A percentile compares a stretch with the other conserved stretches of the same genome.
These are phyloP conservation scores for Pleurotus sapidus DNA, from an alignment of 768 basidiomycete genomes.

Conservation along the genomic window DNA sequence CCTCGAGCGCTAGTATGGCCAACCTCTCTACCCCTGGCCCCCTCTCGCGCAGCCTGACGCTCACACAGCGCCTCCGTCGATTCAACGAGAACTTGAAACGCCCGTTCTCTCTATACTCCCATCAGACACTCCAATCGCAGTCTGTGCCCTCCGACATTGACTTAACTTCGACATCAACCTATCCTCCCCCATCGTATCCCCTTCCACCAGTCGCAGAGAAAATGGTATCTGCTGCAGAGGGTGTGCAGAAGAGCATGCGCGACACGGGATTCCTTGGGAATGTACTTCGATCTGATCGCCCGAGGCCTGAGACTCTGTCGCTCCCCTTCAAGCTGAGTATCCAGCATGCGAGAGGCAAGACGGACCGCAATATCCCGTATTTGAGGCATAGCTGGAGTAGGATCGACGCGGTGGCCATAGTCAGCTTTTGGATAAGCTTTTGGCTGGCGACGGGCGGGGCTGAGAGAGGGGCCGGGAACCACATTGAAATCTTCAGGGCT, in stretches of 20 bases:
- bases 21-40: constrained; percentile 21
- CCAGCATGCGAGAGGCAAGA: constrained; percentile 50
- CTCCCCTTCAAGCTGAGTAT: constrained; percentile 65
- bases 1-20: constrained; percentile 22
- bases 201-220: constrained; percentile 31
- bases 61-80: constrained; percentile 41
- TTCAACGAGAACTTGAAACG: constrained; percentile 46
- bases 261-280: constrained; percentile 48
- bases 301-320: constrained; percentile 39
- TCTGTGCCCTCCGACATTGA: constrained; percentile 20
- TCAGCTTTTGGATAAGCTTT: constrained; percentile 87
- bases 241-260: constrained; percentile 36
- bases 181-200: constrained; percentile 14
- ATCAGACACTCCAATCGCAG: constrained; percentile 15
- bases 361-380: constrained; percentile 76
- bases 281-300: constrained; percentile 38
- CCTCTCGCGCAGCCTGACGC: constrained; percentile 41
- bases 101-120: constrained; percentile 48
- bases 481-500: constrained; percentile 87
- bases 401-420: constrained; percentile 84
- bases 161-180: constrained; percentile 9
- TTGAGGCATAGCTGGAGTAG: constrained; percentile 91
- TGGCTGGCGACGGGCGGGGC: constrained; percentile 60
- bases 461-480: constrained; percentile 58
- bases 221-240: constrained; percentile 25